phyloP scores from a whole-genome alignment of 2,329 filamentous ascomycete genomes.

The Blumeria hordei region DNA sequence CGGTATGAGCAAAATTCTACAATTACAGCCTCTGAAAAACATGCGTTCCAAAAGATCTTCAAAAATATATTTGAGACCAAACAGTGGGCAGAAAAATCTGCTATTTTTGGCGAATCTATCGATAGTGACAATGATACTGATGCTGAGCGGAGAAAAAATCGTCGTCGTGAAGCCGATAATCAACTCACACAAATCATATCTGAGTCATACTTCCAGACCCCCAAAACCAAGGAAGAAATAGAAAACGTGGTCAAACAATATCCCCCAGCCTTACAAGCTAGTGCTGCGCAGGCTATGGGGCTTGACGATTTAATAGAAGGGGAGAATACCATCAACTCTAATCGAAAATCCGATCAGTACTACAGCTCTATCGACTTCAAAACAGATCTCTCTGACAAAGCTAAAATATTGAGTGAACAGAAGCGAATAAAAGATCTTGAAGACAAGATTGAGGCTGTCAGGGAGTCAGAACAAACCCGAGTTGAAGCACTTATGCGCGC shows the following conservation, averaged over 20 bases:
- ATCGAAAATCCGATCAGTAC: slow-evolving; percentile 2
- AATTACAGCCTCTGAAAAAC: slow-evolving; percentile 29
- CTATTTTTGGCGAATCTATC: background rate
- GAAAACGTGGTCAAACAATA: slow-evolving; percentile 10
- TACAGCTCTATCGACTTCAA: background rate
- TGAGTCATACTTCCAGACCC: background rate
- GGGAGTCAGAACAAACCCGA: slow-evolving; percentile 22
- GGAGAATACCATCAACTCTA: slow-evolving; percentile 1
- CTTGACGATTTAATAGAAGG: slow-evolving; percentile 2
- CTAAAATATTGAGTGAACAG: background rate
- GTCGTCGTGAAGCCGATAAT: slow-evolving; percentile 4
- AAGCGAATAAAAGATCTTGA: slow-evolving; percentile 1
- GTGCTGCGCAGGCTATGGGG: slow-evolving; percentile 14
- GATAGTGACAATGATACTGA: background rate
- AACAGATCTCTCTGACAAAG: background rate
- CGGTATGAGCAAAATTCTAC: slow-evolving; percentile 18
- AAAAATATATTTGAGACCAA: slow-evolving; percentile 25
- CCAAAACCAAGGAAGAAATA: slow-evolving; percentile 3
- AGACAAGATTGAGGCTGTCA: slow-evolving; percentile 11
- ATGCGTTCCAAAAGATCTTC: slow-evolving; percentile 29
- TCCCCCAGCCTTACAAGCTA: slow-evolving; percentile 12
- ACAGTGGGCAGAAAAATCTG: slow-evolving; percentile 2
- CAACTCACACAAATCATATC: slow-evolving; percentile 8
- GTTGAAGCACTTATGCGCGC: slow-evolving; percentile 28
- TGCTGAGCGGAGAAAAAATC: background rate